Percentiles rank a stretch among this genome's conserved stretches.
These are phyloP conservation scores for Catharanthus roseus DNA, from an alignment of 257 asterid genomes.

Conservation along the genomic window DNA sequence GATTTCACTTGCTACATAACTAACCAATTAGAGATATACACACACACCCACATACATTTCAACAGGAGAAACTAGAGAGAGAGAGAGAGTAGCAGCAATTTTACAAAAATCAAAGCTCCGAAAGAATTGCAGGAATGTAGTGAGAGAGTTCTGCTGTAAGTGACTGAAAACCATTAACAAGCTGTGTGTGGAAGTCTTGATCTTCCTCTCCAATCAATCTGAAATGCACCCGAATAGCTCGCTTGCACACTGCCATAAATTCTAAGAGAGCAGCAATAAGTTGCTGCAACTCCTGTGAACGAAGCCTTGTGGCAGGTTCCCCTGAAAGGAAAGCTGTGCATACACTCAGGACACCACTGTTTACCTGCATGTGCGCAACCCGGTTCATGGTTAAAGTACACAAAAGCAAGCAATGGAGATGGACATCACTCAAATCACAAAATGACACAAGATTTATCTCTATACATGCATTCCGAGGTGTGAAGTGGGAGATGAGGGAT, in stretches of 20 bases:
- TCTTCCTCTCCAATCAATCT: slow-evolving; percentile 95
- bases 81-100: too few species aligned
- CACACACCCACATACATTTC: too few species aligned
- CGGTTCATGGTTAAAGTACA: neutral
- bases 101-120: slow-evolving; percentile 62
- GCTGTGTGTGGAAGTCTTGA: slow-evolving; percentile 96
- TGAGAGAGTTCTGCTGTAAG: slow-evolving; percentile 97
- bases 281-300: slow-evolving; percentile 96
- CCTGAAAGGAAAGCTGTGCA: slow-evolving; percentile 99
- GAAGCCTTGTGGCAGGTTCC: slow-evolving; percentile 96
- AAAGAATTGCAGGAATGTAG: slow-evolving; percentile 98
- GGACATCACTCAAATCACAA: neutral
- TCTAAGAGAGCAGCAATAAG: slow-evolving; percentile 95
- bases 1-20: neutral
- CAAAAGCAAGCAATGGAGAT: neutral
- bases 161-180: slow-evolving; percentile 96
- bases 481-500: too few species aligned
- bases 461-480: too few species aligned
- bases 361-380: slow-evolving; percentile 51
- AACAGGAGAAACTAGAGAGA: neutral
- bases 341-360: slow-evolving; percentile 95
- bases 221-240: slow-evolving; percentile 94
- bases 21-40: slow-evolving; percentile 17
- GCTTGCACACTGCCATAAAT: slow-evolving; percentile 98
- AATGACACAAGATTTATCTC: too few species aligned